Evolutionary conservation across 73 alveolate genomes (phyloP).

Genomic region (Paramecium octaurelia): DNA sequence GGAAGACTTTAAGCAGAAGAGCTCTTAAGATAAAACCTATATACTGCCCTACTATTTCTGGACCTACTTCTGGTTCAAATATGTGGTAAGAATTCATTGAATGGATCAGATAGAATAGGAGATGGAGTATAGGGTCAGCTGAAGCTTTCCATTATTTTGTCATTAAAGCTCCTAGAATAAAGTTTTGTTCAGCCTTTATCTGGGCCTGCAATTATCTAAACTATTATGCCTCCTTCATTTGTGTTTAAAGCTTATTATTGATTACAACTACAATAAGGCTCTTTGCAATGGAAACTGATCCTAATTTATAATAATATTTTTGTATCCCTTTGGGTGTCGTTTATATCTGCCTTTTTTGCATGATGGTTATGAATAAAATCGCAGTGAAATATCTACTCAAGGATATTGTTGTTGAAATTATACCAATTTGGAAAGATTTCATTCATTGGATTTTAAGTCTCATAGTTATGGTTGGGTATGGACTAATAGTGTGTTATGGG

Average conservation of each 20-base stretch:
- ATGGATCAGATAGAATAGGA: constrained; percentile 60
- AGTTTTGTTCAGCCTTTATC: neutral
- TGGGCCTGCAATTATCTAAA: neutral
- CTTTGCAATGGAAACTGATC: neutral
- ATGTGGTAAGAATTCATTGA: constrained; percentile 50
- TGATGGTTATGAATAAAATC: neutral
- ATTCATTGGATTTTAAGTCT: constrained; percentile 60
- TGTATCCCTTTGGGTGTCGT: neutral
- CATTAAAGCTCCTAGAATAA: neutral
- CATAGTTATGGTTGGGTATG: constrained; percentile 34
- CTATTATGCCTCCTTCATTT: neutral
- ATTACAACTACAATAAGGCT: neutral
- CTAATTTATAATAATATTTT: neutral
- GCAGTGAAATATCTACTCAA: neutral
- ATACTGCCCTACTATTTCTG: constrained; percentile 60
- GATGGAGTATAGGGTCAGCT: constrained; percentile 69
- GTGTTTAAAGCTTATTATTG: neutral
- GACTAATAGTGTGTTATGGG: constrained; percentile 58
- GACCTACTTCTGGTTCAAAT: constrained; percentile 67
- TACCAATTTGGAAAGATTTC: constrained; percentile 1
- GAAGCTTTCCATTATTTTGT: constrained; percentile 64
- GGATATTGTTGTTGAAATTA: constrained; percentile 38
- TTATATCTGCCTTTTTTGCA: neutral
- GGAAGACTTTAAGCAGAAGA: constrained; percentile 29
- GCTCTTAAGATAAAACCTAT: constrained; percentile 32